Percentiles rank a stretch among this genome's conserved stretches.
Evolutionary conservation across 208 protist species (phyloP).

Genomic region (Acanthamoeba royreba): DNA sequence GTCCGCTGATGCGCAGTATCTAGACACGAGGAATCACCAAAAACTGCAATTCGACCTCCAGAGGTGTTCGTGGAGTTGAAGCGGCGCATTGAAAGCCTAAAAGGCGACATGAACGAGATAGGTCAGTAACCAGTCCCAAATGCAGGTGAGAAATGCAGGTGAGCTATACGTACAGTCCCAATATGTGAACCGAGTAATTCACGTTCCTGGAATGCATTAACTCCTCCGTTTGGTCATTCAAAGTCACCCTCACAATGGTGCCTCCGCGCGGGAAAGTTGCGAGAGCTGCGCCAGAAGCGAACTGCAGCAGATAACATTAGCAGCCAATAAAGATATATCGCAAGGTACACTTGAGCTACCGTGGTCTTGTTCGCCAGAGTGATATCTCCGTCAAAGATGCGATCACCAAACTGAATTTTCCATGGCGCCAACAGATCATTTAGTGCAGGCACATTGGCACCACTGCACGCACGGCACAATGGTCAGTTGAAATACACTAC

Average conservation of each 20-base stretch:
- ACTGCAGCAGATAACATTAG: neutral
- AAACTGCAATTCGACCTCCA: slow-evolving; percentile 73
- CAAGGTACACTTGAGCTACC: slow-evolving; percentile 30
- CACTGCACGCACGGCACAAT: slow-evolving; percentile 41
- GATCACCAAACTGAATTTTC: slow-evolving; percentile 76
- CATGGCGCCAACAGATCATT: slow-evolving; percentile 84
- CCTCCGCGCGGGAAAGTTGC: slow-evolving; percentile 69
- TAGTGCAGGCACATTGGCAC: slow-evolving; percentile 87
- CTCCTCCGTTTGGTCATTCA: slow-evolving; percentile 58
- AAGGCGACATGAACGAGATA: neutral
- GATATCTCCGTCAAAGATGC: slow-evolving; percentile 67
- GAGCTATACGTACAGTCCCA: slow-evolving; percentile 33
- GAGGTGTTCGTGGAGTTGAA: neutral
- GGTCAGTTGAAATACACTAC: neutral
- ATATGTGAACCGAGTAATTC: slow-evolving; percentile 14
- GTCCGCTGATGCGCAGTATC: slow-evolving; percentile 62
- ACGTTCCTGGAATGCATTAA: neutral
- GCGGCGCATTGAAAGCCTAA: neutral
- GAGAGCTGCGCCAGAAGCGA: slow-evolving; percentile 60
- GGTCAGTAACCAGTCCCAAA: neutral
- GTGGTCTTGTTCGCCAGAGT: neutral
- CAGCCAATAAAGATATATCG: neutral
- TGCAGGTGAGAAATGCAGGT: neutral
- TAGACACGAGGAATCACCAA: slow-evolving; percentile 79
- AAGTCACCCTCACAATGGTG: neutral